These are phyloP conservation scores for Hawksworthiomyces lignivorus DNA, from an alignment of 2,329 filamentous ascomycete genomes.

Conservation along the genomic window DNA sequence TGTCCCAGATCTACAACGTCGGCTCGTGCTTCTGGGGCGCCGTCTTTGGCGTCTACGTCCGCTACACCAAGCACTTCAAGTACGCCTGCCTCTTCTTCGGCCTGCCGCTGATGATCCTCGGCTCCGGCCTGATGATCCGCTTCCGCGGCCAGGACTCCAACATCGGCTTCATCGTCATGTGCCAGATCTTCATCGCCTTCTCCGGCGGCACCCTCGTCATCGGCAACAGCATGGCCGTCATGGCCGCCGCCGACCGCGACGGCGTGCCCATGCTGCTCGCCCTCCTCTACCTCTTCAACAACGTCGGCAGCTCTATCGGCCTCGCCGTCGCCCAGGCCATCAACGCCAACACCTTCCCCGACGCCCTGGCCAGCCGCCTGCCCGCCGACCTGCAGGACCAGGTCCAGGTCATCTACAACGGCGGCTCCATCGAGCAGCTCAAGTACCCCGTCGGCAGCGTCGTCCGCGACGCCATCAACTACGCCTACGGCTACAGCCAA, in stretches of 20 bases:
- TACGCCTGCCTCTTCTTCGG: slow-evolving; percentile 30
- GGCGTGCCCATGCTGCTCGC: slow-evolving; percentile 51
- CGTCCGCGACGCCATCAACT: slow-evolving; percentile 45
- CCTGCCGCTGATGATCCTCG: slow-evolving; percentile 45
- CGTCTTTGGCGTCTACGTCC: slow-evolving; percentile 40
- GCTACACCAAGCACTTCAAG: slow-evolving; percentile 44
- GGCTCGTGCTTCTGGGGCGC: slow-evolving; percentile 34
- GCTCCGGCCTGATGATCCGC: slow-evolving; percentile 47
- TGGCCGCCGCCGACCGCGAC: slow-evolving; percentile 50
- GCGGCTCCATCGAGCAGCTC: slow-evolving; percentile 47
- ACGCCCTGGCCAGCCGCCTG: slow-evolving; percentile 39
- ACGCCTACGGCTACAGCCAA: slow-evolving; percentile 47
- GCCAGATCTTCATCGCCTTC: slow-evolving; percentile 47
- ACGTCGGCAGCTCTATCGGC: slow-evolving; percentile 53
- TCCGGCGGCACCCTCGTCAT: slow-evolving; percentile 52
- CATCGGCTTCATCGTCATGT: slow-evolving; percentile 47
- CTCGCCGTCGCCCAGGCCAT: slow-evolving; percentile 51
- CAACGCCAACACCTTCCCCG: slow-evolving; percentile 50
- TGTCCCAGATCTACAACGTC: slow-evolving; percentile 18
- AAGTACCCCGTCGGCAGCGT: slow-evolving; percentile 41
- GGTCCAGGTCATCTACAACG: slow-evolving; percentile 27
- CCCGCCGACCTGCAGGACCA: slow-evolving; percentile 39
- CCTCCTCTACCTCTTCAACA: slow-evolving; percentile 49
- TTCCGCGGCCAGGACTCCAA: slow-evolving; percentile 44
- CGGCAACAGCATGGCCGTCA: slow-evolving; percentile 49